Base-by-base conservation (phyloP, 306 rosid species). In the Abrus precatorius region DNA sequence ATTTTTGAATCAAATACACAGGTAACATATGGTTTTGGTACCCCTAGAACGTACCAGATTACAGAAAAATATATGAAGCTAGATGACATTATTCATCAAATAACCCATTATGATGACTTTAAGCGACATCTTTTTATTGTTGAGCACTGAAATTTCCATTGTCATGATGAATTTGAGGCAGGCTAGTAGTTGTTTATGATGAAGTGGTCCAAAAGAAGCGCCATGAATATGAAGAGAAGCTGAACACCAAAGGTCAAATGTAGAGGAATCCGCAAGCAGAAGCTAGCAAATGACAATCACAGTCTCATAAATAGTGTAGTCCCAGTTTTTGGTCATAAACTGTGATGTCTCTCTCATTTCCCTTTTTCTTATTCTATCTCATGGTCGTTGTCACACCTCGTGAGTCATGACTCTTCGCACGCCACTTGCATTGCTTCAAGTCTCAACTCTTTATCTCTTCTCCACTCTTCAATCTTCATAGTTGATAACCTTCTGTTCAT, bases 251-350 rank as follows among this genome's bases (percentile, higher is more conserved):
- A 41, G 71, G 55, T 69, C 28, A 47, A 47, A 11, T 3, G 11
- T 20, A 9, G n/a, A 29, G 38, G 38, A 33, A 36, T 33, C 13
- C 1, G 8, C 43, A 5, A 1, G 38, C 5, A 67, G 12, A 41
- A 66, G 20, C 27, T 54, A 53, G 28, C 65, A 72, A 72, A 40
- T 72, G 33, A n/a, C 38, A 53, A 54, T 72, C 77, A 6, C 65
- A 33, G 5, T 36, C 77, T 54, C 64, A 72, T 36, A 32, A 54
- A 14, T 36, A 53, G 50, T 54, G 50, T 54, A 53, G 50, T 72
- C 77, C 50, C 11, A 14, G 20, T 36, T 72, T 72, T 53, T 36
- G 52, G 34, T 72, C 14, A 33, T 71, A 14, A 50, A 50, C 5
- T 33, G 76, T 71, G 76, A 50, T 13, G 49, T 50, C 47, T n/a